Evolutionary conservation across 192 early-diverging fungal species (phyloP).

Genomic region (Funneliformis mosseae): DNA sequence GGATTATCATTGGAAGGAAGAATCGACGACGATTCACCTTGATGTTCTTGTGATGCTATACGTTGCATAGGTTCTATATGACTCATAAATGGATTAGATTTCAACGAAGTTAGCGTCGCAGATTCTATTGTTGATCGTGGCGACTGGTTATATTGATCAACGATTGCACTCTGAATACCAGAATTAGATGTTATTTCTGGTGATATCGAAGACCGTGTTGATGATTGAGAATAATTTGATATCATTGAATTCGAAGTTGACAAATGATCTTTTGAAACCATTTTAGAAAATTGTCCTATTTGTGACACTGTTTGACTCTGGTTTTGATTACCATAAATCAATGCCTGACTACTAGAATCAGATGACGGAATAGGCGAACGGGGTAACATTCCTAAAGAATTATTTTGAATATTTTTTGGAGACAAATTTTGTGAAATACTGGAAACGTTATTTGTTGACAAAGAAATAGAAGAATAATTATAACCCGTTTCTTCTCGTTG

Average conservation of each 20-base stretch:
- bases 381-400: slow-evolving; percentile 5
- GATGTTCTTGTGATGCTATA: slow-evolving; percentile 7
- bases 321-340: neutral
- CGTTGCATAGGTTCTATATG: slow-evolving; percentile 2
- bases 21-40: neutral
- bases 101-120: neutral
- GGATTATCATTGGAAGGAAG: neutral
- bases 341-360: neutral
- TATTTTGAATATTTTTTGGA: slow-evolving; percentile 20
- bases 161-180: neutral
- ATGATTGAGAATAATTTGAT: slow-evolving; percentile 12
- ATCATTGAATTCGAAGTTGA: slow-evolving; percentile 16
- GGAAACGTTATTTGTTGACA: neutral
- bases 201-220: slow-evolving; percentile 11
- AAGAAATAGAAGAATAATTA: neutral
- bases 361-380: neutral
- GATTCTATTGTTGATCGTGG: neutral
- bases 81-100: neutral
- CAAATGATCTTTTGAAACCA: neutral
- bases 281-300: slow-evolving; percentile 19
- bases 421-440: slow-evolving; percentile 20
- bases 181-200: neutral
- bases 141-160: slow-evolving; percentile 3
- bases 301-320: neutral
- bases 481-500: slow-evolving; percentile 6